A percentile compares a stretch with the other conserved stretches of the same genome.
These are phyloP conservation scores for Tympanopsis confertula DNA, from an alignment of 2,329 filamentous ascomycete species.

Conservation along the genomic window DNA sequence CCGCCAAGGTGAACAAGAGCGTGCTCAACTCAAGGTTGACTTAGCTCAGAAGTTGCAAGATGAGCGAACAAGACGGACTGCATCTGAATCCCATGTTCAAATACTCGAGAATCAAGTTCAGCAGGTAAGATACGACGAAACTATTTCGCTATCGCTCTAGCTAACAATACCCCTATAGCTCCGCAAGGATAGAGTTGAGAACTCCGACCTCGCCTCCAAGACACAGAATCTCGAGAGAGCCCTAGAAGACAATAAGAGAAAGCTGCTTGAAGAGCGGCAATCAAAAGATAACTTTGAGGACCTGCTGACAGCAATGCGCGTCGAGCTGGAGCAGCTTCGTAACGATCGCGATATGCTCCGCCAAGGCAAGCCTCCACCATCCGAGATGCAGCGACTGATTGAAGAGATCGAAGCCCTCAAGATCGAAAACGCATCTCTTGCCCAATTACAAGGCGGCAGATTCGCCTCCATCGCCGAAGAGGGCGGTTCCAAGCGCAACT, in stretches of 20 bases:
- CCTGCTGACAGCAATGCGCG: slow-evolving; percentile 47
- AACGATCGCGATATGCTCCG: slow-evolving; percentile 54
- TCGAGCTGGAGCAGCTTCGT: slow-evolving; percentile 48
- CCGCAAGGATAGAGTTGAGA: neutral
- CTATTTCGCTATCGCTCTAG: slow-evolving; percentile 10
- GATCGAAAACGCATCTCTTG: slow-evolving; percentile 27
- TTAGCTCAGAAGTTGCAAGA: slow-evolving; percentile 51
- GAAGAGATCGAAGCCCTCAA: slow-evolving; percentile 44
- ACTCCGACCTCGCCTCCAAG: neutral
- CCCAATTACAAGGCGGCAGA: neutral
- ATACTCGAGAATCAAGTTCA: slow-evolving; percentile 47
- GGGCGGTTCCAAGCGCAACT: neutral
- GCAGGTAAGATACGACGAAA: slow-evolving; percentile 22
- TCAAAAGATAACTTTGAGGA: slow-evolving; percentile 61
- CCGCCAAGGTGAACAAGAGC: slow-evolving; percentile 51
- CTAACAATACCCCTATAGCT: neutral
- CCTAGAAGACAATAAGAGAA: slow-evolving; percentile 48
- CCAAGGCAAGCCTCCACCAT: slow-evolving; percentile 43
- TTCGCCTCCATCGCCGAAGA: slow-evolving; percentile 1
- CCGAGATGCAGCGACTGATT: slow-evolving; percentile 46
- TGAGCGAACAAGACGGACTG: slow-evolving; percentile 44
- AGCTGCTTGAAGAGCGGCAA: slow-evolving; percentile 49
- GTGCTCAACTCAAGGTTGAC: slow-evolving; percentile 48
- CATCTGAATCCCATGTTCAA: slow-evolving; percentile 49
- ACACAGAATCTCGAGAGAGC: slow-evolving; percentile 44